Conservation (phyloP, 768 basidiomycete species). For the Podaxis sp. region DNA sequence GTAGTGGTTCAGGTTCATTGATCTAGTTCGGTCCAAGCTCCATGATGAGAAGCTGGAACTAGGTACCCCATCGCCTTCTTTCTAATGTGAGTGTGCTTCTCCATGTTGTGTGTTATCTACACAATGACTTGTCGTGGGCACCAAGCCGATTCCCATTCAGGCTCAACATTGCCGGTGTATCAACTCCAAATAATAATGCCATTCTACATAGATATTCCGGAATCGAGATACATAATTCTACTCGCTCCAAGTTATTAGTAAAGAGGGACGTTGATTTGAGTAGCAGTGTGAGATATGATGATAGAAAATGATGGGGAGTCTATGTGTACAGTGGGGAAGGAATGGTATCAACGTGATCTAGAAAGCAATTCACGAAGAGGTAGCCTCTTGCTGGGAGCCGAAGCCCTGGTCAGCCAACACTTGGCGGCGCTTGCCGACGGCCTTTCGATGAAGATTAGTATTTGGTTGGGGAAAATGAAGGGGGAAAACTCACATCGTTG, state of each 20-base stretch:
- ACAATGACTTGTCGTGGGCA: no score
- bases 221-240: constrained; percentile 1
- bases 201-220: constrained; percentile 3
- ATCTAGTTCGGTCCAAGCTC: no score
- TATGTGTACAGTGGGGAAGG: no score
- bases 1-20: neutral
- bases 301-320: neutral
- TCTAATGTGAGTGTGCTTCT: no score
- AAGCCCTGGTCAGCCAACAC: constrained; percentile 29
- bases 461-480: neutral
- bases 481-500: constrained; percentile 44
- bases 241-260: neutral
- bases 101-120: no score
- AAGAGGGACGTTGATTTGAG: neutral
- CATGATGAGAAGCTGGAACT: no score
- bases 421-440: constrained; percentile 47
- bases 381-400: neutral
- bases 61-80: no score
- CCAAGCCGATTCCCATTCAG: no score
- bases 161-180: neutral
- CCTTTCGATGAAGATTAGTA: constrained; percentile 23
- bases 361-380: neutral
- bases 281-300: neutral
- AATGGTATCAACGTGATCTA: neutral
- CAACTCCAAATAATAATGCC: neutral